phyloP scores from a whole-genome alignment of 495 filamentous ascomycete genomes.

The Baudoinia panamericana region DNA sequence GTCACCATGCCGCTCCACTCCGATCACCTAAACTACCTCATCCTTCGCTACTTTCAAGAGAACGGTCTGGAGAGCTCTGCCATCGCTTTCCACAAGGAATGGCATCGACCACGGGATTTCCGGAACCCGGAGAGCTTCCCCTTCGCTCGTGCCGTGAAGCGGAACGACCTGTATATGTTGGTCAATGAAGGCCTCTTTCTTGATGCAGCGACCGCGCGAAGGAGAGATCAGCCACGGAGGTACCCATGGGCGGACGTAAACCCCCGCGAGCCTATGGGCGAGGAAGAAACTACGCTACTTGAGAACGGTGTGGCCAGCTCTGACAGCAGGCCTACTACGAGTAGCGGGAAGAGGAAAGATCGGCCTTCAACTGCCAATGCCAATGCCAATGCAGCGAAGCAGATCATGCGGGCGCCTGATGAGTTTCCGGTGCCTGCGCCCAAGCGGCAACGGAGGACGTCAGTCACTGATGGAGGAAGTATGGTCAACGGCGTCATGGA shows the following conservation, averaged over 20 bases:
- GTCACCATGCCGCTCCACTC: slow-evolving; percentile 69
- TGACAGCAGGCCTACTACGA: slow-evolving; percentile 6
- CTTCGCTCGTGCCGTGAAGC: slow-evolving; percentile 28
- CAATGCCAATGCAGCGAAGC: too few species aligned
- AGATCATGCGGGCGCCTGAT: slow-evolving; percentile 10
- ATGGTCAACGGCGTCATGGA: slow-evolving; percentile 23
- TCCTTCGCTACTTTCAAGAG: slow-evolving; percentile 70
- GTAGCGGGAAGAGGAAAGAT: slow-evolving; percentile 11
- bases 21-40: slow-evolving; percentile 93
- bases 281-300: background rate
- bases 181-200: slow-evolving; percentile 30
- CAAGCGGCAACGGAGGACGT: slow-evolving; percentile 19
- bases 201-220: slow-evolving; percentile 24
- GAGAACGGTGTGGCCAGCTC: slow-evolving; percentile 5
- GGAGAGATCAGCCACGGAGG: slow-evolving; percentile 9
- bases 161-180: slow-evolving; percentile 23
- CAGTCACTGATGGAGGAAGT: slow-evolving; percentile 19
- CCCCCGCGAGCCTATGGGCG: slow-evolving; percentile 1
- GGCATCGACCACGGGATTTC: slow-evolving; percentile 20
- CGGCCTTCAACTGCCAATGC: too few species aligned
- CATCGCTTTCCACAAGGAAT: slow-evolving; percentile 23
- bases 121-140: slow-evolving; percentile 27
- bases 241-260: slow-evolving; percentile 4
- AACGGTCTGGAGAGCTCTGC: slow-evolving; percentile 34
- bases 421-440: slow-evolving; percentile 19